Percentiles rank a stretch among this genome's conserved stretches.
Conservation (phyloP, 805 yeast species). For the Candida berthetii region DNA sequence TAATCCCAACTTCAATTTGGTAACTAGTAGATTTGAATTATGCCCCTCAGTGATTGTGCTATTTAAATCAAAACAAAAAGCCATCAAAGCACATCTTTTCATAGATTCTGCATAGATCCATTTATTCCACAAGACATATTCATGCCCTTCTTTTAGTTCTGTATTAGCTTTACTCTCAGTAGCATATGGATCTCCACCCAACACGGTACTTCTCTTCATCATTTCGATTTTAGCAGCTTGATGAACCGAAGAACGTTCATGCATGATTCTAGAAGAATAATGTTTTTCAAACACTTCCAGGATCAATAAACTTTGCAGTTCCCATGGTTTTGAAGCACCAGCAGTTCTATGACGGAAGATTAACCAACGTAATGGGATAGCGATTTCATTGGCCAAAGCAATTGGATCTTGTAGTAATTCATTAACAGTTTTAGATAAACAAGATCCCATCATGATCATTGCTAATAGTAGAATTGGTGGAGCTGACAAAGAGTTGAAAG, state of each 20-base stretch:
- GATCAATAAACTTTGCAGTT: constrained; percentile 55
- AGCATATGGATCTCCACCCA: constrained; percentile 54
- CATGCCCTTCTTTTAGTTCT: constrained; percentile 1
- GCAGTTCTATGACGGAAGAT: constrained; percentile 46
- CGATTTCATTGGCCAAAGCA: constrained; percentile 16
- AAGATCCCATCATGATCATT: constrained; percentile 51
- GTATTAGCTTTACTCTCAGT: constrained; percentile 3
- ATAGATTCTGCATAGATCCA: constrained; percentile 76
- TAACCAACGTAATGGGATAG: constrained; percentile 50
- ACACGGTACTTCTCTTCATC: constrained; percentile 59
- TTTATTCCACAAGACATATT: constrained; percentile 15
- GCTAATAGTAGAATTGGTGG: constrained; percentile 42
- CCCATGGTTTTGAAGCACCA: constrained; percentile 6
- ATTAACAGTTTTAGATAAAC: constrained; percentile 25
- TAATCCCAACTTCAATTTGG: constrained; percentile 45
- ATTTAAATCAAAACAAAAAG: constrained; percentile 67
- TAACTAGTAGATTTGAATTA: constrained; percentile 39
- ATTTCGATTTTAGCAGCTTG: constrained; percentile 79
- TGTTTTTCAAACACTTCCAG: constrained; percentile 72
- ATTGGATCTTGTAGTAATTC: constrained; percentile 5
- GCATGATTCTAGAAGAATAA: constrained; percentile 55
- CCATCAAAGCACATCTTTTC: constrained; percentile 70
- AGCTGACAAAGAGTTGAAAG: constrained; percentile 37
- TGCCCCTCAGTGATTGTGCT: constrained; percentile 71
- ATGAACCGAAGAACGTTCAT: constrained; percentile 74